phyloP scores from a whole-genome alignment of 2,329 filamentous ascomycete genomes.

The Aspergillus caelatus region DNA sequence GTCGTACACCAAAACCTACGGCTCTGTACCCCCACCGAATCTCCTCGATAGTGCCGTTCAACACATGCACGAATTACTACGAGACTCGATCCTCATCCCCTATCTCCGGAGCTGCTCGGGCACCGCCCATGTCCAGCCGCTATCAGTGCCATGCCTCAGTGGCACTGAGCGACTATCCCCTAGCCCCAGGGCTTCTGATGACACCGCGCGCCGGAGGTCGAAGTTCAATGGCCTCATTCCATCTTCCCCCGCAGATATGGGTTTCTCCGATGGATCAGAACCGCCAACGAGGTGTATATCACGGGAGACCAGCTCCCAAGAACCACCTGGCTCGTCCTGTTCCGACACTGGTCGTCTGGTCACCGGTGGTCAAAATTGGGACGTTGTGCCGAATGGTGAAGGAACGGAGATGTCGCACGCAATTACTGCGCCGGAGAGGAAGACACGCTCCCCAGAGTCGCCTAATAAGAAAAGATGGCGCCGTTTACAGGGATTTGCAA shows the following conservation, averaged over 20 bases:
- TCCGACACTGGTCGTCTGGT: neutral
- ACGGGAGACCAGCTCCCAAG: neutral
- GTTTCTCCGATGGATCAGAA: neutral
- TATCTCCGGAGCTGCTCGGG: conserved; percentile 4
- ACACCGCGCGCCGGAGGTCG: neutral
- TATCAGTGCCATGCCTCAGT: conserved; percentile 4
- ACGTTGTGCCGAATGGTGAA: neutral
- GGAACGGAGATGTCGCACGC: neutral
- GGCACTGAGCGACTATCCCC: neutral
- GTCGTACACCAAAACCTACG: neutral
- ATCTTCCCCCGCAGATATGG: neutral
- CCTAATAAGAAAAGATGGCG: neutral
- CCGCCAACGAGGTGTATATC: neutral
- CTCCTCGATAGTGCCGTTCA: neutral
- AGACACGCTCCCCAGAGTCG: neutral
- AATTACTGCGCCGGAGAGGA: neutral
- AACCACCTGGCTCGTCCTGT: neutral
- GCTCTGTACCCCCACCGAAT: neutral
- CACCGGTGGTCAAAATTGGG: neutral
- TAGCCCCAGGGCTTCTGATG: neutral
- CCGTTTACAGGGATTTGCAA: neutral
- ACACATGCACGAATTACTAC: conserved; percentile 6
- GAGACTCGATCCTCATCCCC: conserved; percentile 4
- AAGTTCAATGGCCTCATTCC: neutral
- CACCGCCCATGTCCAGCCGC: conserved; percentile 2